Evolutionary conservation across 352 stramenopile species (phyloP).

Genomic region (Globisporangium ultimum): DNA sequence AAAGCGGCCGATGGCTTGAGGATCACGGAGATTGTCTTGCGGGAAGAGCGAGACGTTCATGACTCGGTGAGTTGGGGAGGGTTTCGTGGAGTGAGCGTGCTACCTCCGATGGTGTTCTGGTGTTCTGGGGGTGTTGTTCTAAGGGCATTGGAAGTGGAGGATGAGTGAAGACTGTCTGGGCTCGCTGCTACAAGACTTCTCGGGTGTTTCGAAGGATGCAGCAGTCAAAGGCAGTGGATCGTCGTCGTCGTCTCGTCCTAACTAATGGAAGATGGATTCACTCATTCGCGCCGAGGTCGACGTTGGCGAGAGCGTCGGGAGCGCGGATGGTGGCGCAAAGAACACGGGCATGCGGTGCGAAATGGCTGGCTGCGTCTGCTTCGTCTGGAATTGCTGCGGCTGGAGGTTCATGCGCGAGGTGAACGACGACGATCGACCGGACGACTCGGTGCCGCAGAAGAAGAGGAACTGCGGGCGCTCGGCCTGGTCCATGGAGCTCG

Average conservation of each 20-base stretch:
- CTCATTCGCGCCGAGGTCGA: slow-evolving; percentile 17
- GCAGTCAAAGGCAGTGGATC: not conserved
- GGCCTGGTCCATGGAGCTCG: slow-evolving; percentile 25
- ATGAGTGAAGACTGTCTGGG: not conserved
- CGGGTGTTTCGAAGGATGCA: not conserved
- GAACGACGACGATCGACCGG: slow-evolving; percentile 6
- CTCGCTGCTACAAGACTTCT: not conserved
- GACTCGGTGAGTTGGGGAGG: too few relatives aligned
- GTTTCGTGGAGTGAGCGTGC: not conserved
- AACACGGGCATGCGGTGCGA: slow-evolving; percentile 75
- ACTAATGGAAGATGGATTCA: slow-evolving; percentile 21
- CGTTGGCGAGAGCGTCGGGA: slow-evolving; percentile 20
- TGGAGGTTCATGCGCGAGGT: slow-evolving; percentile 11
- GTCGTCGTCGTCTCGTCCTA: slow-evolving; percentile 1
- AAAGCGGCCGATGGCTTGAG: not conserved
- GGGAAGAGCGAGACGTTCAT: not conserved
- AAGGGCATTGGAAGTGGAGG: not conserved
- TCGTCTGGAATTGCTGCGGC: not conserved
- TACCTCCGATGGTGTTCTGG: too few relatives aligned
- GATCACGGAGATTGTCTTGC: not conserved
- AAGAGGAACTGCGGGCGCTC: slow-evolving; percentile 72
- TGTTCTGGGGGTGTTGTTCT: too few relatives aligned
- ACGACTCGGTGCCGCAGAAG: slow-evolving; percentile 66
- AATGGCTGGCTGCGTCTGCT: slow-evolving; percentile 29
- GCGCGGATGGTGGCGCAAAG: slow-evolving; percentile 26